Percentiles rank a stretch among this genome's conserved stretches.
Evolutionary conservation across 1,139 yeast species (phyloP).

Genomic region (Yamadazyma jaroonii): DNA sequence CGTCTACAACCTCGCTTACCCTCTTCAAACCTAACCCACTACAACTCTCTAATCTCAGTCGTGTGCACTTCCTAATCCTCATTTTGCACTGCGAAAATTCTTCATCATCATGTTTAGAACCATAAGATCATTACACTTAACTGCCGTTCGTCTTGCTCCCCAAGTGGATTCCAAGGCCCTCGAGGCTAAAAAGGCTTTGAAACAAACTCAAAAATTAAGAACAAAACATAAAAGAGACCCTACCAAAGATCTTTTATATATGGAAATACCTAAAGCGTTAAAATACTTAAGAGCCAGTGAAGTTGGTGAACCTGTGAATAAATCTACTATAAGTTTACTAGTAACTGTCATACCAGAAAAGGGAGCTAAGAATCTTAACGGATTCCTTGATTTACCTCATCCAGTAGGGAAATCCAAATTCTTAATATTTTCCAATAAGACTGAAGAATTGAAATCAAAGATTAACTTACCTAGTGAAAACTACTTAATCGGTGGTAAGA

Average conservation of each 20-base stretch:
- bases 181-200: conserved; percentile 21
- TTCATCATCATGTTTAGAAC: conserved; percentile 6
- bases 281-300: conserved; percentile 84
- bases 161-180: conserved; percentile 8
- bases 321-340: conserved; percentile 66
- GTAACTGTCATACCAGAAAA: conserved; percentile 71
- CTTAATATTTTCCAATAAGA: conserved; percentile 64
- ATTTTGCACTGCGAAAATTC: conserved; percentile 5
- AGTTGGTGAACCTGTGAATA: conserved; percentile 72
- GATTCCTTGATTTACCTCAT: conserved; percentile 74
- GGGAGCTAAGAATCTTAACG: conserved; percentile 74
- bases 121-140: conserved; percentile 7
- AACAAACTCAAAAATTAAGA: conserved; percentile 33
- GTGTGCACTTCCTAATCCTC: too few relatives aligned
- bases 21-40: too few relatives aligned
- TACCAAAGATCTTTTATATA: conserved; percentile 55
- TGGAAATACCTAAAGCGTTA: conserved; percentile 72
- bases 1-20: too few relatives aligned
- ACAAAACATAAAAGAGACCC: conserved; percentile 47
- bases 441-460: conserved; percentile 21
- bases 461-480: conserved; percentile 7
- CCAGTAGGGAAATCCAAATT: conserved; percentile 65
- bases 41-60: too few relatives aligned
- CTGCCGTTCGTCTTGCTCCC: conserved; percentile 6
- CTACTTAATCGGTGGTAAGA: conserved; percentile 63